phyloP scores from a whole-genome alignment of 768 basidiomycete species.

The Hericium erinaceus region DNA sequence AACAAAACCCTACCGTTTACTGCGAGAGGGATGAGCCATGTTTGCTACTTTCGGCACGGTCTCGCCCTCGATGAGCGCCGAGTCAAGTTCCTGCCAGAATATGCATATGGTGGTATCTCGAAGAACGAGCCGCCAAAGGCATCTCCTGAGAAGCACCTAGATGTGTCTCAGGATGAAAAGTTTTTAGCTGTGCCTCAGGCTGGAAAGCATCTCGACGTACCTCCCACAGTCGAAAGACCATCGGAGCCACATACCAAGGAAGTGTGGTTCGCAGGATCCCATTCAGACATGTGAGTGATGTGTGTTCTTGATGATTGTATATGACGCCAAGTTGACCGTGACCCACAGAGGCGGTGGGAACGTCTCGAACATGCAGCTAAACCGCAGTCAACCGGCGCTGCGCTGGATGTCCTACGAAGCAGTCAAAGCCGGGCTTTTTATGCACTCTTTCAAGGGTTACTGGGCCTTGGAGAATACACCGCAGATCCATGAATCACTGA shows the following conservation, averaged over 20 bases:
- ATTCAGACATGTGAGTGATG: conserved; percentile 24
- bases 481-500: neutral
- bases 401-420: conserved; percentile 21
- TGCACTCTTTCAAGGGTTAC: neutral
- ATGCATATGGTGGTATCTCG: neutral
- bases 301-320: neutral
- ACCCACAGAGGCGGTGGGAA: neutral
- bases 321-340: neutral
- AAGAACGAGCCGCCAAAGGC: too few species aligned
- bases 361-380: conserved; percentile 10
- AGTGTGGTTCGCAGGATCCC: conserved; percentile 24
- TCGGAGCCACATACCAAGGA: conserved; percentile 19
- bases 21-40: conserved; percentile 21
- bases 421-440: conserved; percentile 11
- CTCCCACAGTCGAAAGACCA: too few species aligned
- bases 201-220: too few species aligned
- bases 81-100: conserved; percentile 38
- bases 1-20: conserved; percentile 24
- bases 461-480: neutral
- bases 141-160: too few species aligned
- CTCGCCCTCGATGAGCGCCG: conserved; percentile 38
- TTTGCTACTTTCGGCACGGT: conserved; percentile 33
- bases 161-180: too few species aligned
- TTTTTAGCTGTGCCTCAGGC: too few species aligned
- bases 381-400: conserved; percentile 13